Conservation (phyloP, 1,139 yeast species). For the Trichomonascaceae sp. region DNA sequence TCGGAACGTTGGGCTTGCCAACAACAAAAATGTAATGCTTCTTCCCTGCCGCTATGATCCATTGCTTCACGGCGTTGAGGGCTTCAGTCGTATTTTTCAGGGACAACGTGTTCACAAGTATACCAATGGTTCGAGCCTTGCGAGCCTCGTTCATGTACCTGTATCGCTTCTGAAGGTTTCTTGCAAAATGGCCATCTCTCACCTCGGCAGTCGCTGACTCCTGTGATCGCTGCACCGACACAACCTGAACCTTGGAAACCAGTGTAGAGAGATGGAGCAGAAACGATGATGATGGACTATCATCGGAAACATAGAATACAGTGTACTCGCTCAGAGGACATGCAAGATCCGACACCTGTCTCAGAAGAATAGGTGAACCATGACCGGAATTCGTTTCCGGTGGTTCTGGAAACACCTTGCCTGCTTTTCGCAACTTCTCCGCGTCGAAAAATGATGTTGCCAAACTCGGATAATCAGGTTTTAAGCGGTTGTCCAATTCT, state of each 20-base stretch:
- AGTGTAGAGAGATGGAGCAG: constrained; percentile 61
- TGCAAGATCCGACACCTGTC: constrained; percentile 11
- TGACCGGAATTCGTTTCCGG: too few relatives aligned
- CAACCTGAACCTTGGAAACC: constrained; percentile 37
- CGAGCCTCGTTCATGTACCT: constrained; percentile 78
- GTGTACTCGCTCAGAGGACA: constrained; percentile 27
- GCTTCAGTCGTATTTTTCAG: constrained; percentile 54
- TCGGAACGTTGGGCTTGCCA: constrained; percentile 97
- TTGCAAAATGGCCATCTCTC: too few relatives aligned
- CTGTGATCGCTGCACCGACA: constrained; percentile 8
- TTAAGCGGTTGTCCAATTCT: constrained; percentile 9
- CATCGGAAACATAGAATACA: constrained; percentile 46
- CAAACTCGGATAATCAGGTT: constrained; percentile 8
- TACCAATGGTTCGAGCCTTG: constrained; percentile 83
- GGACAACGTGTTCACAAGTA: constrained; percentile 79
- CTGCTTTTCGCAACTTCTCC: too few relatives aligned
- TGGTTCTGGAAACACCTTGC: too few relatives aligned
- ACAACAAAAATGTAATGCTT: constrained; percentile 90
- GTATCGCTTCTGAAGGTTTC: constrained; percentile 63
- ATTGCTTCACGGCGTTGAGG: constrained; percentile 43
- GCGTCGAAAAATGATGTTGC: not conserved
- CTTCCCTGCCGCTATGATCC: constrained; percentile 66
- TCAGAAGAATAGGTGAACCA: constrained; percentile 9
- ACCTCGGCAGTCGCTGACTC: constrained; percentile 24
- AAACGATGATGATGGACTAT: constrained; percentile 67